phyloP scores from a whole-genome alignment of 176 grass and related monocot species.

The Triticum dicoccoides region DNA sequence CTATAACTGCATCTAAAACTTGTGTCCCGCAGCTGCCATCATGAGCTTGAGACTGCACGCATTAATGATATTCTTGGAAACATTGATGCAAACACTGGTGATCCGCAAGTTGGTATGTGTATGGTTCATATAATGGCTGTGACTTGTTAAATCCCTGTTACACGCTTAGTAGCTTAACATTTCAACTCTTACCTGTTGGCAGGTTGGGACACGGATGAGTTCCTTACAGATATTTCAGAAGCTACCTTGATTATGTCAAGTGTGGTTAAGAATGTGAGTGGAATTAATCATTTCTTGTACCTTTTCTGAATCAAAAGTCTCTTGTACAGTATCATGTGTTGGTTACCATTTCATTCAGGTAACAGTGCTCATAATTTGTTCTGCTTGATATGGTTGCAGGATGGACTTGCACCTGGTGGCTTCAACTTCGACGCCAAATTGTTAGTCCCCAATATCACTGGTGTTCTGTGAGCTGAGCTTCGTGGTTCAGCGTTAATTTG shows the following conservation, averaged over 20 bases:
- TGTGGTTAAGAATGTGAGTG: constrained; percentile 99
- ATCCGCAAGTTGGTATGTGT: constrained; percentile 80
- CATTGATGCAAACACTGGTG: constrained; percentile 93
- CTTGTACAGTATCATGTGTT: background rate
- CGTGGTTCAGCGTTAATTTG: background rate
- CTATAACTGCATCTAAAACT: background rate
- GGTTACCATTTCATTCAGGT: background rate
- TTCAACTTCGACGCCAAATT: constrained; percentile 99
- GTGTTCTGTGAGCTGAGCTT: background rate
- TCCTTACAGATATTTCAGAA: constrained; percentile 91
- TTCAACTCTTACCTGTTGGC: constrained; percentile 10
- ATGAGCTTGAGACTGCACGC: constrained; percentile 94
- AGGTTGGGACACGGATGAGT: constrained; percentile 99
- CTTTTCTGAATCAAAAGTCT: background rate
- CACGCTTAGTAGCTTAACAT: background rate
- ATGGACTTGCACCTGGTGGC: constrained; percentile 90
- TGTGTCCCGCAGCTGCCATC: constrained; percentile 68
- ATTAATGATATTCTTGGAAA: constrained; percentile 89
- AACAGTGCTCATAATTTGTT: constrained; percentile 14
- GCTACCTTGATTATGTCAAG: constrained; percentile 90
- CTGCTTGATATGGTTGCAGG: constrained; percentile 43
- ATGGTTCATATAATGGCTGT: background rate
- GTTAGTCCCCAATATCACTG: constrained; percentile 37
- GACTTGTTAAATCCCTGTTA: background rate
- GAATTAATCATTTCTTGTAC: background rate